Evolutionary conservation across 257 asterid species (phyloP), one percentile per base, ranked within the genome.

Genomic region (Fraxinus anomala): DNA sequence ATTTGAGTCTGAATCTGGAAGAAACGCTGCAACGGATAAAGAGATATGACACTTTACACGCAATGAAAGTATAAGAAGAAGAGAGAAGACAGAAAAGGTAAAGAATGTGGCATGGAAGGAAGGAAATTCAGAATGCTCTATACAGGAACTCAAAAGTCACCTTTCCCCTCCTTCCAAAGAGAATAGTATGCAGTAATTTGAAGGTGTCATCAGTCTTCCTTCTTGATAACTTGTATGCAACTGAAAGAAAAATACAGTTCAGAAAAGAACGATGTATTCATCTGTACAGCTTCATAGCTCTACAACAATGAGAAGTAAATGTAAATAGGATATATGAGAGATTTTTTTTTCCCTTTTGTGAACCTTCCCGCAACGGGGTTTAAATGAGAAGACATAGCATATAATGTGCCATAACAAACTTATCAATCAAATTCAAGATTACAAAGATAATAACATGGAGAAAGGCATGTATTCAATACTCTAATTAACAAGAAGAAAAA

Each of bases 81-180:
- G 63, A 63, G 54, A 40, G 23, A 21, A 19, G 59, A n/a, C 40
- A 36, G 5, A 36, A 79, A n/a, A 0, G 66, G 26, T 0, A 33
- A 61, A 61, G 8, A 34, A 9, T 1, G 2, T 3, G 11, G 1
- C 8, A 19, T 3, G 3, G 3, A 6, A 42, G 39, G 39, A 6
- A 40, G 37, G 54, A 23, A 47, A 66, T 36, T 36, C 40, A 36
- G 39, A 42, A 23, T 71, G 51, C 24, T n/a, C 51, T 10, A 28
- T 73, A 73, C 31, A 21, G 23, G 34, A 76, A 77, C 17, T 51
- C 73, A 26, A 16, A 61, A 23, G 63, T 85, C 72, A 87, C 91
- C 91, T 87, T 87, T 76, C 85, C 91, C 34, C 91, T 82, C 82
- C 91, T 78, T 59, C 86, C 86, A 77, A 79, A 85, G 61, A 87